Percentiles rank a stretch among this genome's conserved stretches.
These are phyloP conservation scores for Kondoa malvinella DNA, from an alignment of 768 basidiomycete species.

Conservation along the genomic window DNA sequence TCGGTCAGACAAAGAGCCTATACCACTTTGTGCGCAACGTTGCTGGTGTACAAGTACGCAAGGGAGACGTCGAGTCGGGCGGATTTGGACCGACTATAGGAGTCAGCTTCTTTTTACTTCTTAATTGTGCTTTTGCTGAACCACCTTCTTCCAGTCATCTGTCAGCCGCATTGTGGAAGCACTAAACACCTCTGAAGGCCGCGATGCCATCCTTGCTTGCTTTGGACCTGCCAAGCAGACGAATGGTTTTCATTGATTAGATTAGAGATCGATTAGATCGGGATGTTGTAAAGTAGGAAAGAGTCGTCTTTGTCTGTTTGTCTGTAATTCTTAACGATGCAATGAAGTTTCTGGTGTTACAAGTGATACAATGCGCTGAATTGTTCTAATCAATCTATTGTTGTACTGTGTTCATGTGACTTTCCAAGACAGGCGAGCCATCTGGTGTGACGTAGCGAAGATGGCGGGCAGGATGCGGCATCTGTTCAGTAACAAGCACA, in stretches of 20 bases:
- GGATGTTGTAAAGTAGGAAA: too few relatives aligned
- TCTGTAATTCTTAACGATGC: too few relatives aligned
- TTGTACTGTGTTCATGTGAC: background rate
- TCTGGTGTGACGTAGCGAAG: slow-evolving; percentile 7
- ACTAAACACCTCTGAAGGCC: background rate
- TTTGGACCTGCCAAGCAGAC: background rate
- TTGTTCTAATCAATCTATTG: background rate
- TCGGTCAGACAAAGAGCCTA: background rate
- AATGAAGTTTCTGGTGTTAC: too few relatives aligned
- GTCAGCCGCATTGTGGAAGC: background rate
- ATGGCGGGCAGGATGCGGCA: slow-evolving; percentile 17
- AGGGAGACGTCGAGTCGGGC: background rate
- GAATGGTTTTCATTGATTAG: background rate
- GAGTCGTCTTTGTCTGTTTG: too few relatives aligned
- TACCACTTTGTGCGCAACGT: background rate
- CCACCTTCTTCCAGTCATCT: too few relatives aligned
- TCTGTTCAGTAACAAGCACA: too few relatives aligned
- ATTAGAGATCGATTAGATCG: too few relatives aligned
- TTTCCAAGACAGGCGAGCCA: slow-evolving; percentile 3
- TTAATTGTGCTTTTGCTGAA: too few relatives aligned
- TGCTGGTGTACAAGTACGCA: background rate
- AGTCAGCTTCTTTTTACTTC: background rate
- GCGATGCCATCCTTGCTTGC: background rate
- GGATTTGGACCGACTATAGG: background rate
- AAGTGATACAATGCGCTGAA: background rate